Percentiles rank a stretch among this genome's conserved stretches.
Conservation (phyloP, 352 stramenopile species). For the Thalassiosira livingstoniorum region DNA sequence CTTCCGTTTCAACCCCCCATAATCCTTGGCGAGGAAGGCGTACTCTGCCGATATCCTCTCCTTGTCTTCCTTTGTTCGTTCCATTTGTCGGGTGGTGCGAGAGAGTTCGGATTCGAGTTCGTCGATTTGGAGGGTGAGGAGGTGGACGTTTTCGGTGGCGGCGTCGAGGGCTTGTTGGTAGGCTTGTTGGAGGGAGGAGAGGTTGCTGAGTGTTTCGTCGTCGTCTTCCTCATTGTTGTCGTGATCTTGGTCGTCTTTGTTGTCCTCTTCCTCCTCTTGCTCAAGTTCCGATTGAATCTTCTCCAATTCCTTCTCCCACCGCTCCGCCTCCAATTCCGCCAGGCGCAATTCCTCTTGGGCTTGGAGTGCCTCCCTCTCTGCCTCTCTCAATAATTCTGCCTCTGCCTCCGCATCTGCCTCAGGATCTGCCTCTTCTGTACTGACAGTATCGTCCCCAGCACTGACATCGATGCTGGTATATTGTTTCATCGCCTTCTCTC, state of each 20-base stretch:
- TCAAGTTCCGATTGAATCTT: neutral
- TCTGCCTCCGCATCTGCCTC: neutral
- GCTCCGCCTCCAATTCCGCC: conserved; percentile 11
- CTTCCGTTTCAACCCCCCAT: conserved; percentile 43
- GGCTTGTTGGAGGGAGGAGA: conserved; percentile 36
- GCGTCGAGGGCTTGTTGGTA: conserved; percentile 53
- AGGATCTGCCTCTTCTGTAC: neutral
- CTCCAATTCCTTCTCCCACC: conserved; percentile 13
- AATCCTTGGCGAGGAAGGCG: conserved; percentile 57
- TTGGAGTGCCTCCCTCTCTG: conserved; percentile 21
- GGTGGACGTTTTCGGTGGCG: conserved; percentile 55
- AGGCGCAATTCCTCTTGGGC: conserved; percentile 5
- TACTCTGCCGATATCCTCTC: conserved; percentile 59
- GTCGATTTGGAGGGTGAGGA: conserved; percentile 42
- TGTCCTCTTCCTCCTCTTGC: conserved; percentile 10
- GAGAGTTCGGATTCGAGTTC: conserved; percentile 41
- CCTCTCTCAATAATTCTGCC: conserved; percentile 12
- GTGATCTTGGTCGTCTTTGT: neutral
- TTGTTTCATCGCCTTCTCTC: conserved; percentile 34
- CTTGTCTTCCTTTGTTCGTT: conserved; percentile 43
- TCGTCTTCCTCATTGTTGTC: neutral
- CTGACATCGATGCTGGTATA: conserved; percentile 35
- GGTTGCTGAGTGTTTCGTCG: conserved; percentile 22
- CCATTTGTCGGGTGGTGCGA: conserved; percentile 4
- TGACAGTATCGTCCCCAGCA: neutral